A percentile compares a stretch with the other conserved stretches of the same genome.
Evolutionary conservation across 495 filamentous ascomycete genomes (phyloP).

Genomic region (Neurospora sp.): DNA sequence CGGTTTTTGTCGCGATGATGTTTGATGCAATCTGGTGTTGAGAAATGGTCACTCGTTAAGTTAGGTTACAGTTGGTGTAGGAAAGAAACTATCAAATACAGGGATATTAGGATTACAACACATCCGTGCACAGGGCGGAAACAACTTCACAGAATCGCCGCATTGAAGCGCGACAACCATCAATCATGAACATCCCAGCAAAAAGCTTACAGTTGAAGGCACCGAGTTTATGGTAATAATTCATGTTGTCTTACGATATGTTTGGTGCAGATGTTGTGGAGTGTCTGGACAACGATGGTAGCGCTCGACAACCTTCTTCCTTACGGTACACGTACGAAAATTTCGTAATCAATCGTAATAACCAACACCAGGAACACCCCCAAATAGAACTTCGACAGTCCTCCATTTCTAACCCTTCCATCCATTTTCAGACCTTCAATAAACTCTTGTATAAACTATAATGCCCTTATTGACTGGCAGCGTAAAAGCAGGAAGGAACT

Average conservation of each 20-base stretch:
- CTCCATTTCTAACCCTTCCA: background rate
- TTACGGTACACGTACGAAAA: too few species aligned
- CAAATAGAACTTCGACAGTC: background rate
- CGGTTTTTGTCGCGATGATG: background rate
- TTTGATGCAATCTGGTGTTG: background rate
- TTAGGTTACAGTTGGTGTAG: too few species aligned
- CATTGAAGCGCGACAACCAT: too few species aligned
- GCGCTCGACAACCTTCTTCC: too few species aligned
- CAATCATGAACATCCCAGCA: too few species aligned
- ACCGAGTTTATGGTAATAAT: too few species aligned
- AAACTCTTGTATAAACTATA: background rate
- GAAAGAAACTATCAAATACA: background rate
- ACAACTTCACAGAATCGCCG: too few species aligned
- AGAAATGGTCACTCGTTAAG: background rate
- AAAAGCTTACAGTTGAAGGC: too few species aligned
- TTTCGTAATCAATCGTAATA: background rate
- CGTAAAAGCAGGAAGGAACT: too few species aligned
- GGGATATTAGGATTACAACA: background rate
- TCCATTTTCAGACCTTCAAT: background rate
- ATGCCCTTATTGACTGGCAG: background rate
- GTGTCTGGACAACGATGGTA: too few species aligned
- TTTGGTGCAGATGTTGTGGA: too few species aligned
- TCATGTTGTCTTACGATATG: too few species aligned
- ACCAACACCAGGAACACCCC: background rate
- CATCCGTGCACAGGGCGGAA: background rate